Base-by-base conservation (phyloP, 164 flowering plant species). In the Amborella trichopoda region DNA sequence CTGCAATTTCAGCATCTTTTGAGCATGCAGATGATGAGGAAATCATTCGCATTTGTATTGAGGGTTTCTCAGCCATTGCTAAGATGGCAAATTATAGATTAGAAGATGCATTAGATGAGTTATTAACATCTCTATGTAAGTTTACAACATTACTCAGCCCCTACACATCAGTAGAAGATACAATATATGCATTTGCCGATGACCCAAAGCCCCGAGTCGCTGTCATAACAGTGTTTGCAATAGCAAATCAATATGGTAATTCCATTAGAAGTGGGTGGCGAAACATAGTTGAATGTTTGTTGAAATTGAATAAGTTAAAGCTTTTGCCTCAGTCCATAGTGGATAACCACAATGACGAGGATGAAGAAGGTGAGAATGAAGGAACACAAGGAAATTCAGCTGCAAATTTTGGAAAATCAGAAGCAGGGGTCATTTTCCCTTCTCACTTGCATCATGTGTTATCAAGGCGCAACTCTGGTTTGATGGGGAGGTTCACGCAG, bases 131-230 rank as follows among this genome's bases (percentile, higher is more conserved):
- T 0, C 77, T 91, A 52, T 77, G 88, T 72, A 91, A 84, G 50
- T 85, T 79, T 65, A 91, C 96, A 12, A 73, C 94, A 1, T 65
- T 88, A 13, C 46, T 88, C 30, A 90, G 86, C 44, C 95, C 97
- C 21, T 90, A 83, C 38, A 77, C 85, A 27, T 65, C 99, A 1
- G 57, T 93, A n/a, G 95, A 87, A 52, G 99, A 91, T 51, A 84
- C 95, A 5, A 53, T 84, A 19, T 78, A 74, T 53, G 73, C 73
- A 9, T 80, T 88, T 40, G 71, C 80, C 63, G 61, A 87, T 46
- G 96, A 91, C 23, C 26, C 73, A 67, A 84, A 85, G 61, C 80
- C 94, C 3, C 80, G 78, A 68, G 72, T 91, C 78, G 96, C 99
- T 2, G 79, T 81, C 0, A 75, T 91, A 6, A 79, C 96, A 2